These are phyloP conservation scores for Lecanicillium sp. DNA, from an alignment of 2,329 filamentous ascomycete genomes.

Conservation along the genomic window DNA sequence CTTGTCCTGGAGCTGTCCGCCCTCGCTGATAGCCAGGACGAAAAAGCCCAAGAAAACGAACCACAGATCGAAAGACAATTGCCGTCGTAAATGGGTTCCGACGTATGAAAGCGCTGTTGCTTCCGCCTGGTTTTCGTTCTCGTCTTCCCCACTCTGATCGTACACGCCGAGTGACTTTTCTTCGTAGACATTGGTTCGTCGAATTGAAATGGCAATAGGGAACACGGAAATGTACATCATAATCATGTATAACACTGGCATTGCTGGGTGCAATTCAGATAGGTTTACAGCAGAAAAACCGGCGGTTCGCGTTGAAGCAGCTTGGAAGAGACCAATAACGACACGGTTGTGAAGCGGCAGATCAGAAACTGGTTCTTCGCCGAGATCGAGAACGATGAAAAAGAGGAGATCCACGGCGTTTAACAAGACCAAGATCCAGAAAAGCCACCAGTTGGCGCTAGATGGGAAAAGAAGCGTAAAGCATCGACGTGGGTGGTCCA, in stretches of 20 bases:
- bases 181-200: conserved; percentile 92
- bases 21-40: conserved; percentile 84
- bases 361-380: conserved; percentile 57
- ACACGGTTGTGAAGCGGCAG: conserved; percentile 69
- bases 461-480: conserved; percentile 92
- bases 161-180: conserved; percentile 78
- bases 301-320: conserved; percentile 79
- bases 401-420: conserved; percentile 83
- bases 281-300: conserved; percentile 81
- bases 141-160: conserved; percentile 31
- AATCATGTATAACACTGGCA: conserved; percentile 88
- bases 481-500: conserved; percentile 91
- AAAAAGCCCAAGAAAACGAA: conserved; percentile 93
- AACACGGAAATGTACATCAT: conserved; percentile 99
- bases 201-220: conserved; percentile 90
- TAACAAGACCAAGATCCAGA: conserved; percentile 71
- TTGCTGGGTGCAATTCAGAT: conserved; percentile 71
- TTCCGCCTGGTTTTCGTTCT: conserved; percentile 38
- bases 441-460: conserved; percentile 90
- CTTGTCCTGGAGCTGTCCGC: conserved; percentile 52
- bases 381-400: conserved; percentile 85
- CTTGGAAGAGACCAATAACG: conserved; percentile 83
- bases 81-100: conserved; percentile 80
- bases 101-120: conserved; percentile 70
- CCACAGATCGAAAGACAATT: conserved; percentile 96